Base-by-base conservation (phyloP, 352 stramenopile species). In the Phytophthora cactorum region DNA sequence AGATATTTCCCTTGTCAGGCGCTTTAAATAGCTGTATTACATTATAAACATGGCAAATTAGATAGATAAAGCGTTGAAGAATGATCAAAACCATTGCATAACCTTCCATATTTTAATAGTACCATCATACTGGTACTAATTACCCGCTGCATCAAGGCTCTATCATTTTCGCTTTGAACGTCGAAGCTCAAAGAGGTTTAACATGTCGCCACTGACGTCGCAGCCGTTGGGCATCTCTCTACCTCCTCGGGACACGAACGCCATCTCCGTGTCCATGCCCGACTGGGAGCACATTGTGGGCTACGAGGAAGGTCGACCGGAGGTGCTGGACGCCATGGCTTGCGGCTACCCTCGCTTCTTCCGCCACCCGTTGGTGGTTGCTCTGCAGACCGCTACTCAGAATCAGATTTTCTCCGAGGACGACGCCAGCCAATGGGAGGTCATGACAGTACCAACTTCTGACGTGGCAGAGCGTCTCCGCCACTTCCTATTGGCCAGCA, bases 341-440 rank as follows among this genome's bases (percentile, higher is more conserved):
- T 96, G 89, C 70, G 94, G 93, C 29, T 98, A 98, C 73, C 94
- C 94, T 53, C 90, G 94, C 57, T 98, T 98, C 78, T 92, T 98
- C 49, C 94, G 92, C 66, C 90, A 98, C 62, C 89, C 88, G 29
- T 71, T 92, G 44, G 86, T 98, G 29, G 66, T 88, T 41, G 64
- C 84, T 72, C 82, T 98, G 12, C 60, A 76, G 39, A 59, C 70
- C 52, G 58, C 68, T 10, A 71, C 86, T 14, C 52, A 66, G 45
- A 52, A 50, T 32, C 71, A 82, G 39, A 58, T 68, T 50, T 72
- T 60, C 39, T 44, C 64, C 3, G 15, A 32, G 4, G 66, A 73
- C 34, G 61, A 53, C n/a, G 14, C 15, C 1, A 25, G 17, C 7
- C 52, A 62, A 5, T 89, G 81, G 81, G 68, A 84, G 29, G n/a